Evolutionary conservation across 192 early-diverging fungal species (phyloP).

Genomic region (Borealophlyctis nickersoniae): DNA sequence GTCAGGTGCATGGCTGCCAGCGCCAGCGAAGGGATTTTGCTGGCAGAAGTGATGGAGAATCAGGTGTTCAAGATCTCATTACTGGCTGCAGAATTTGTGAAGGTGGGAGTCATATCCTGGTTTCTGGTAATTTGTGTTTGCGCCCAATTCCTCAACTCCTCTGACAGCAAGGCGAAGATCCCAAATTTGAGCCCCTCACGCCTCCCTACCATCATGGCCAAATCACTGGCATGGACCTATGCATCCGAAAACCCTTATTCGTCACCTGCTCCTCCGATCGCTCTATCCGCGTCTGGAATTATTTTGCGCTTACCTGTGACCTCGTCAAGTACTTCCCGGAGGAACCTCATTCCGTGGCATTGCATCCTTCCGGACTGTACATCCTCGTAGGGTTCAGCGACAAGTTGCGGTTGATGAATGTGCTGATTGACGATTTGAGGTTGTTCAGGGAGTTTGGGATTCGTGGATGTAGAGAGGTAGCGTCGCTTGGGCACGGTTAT

Average conservation of each 20-base stretch:
- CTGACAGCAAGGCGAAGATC: slow-evolving; percentile 32
- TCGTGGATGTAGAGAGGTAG: slow-evolving; percentile 53
- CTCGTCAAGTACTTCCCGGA: slow-evolving; percentile 52
- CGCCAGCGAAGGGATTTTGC: slow-evolving; percentile 39
- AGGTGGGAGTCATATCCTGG: slow-evolving; percentile 12
- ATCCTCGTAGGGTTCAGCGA: slow-evolving; percentile 55
- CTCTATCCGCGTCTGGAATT: slow-evolving; percentile 58
- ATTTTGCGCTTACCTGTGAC: slow-evolving; percentile 46
- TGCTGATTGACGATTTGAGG: slow-evolving; percentile 57
- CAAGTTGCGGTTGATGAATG: slow-evolving; percentile 54
- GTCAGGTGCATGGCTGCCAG: slow-evolving; percentile 39
- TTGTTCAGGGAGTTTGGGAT: slow-evolving; percentile 51
- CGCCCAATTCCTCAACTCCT: background rate
- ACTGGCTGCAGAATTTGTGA: slow-evolving; percentile 21
- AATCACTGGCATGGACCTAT: slow-evolving; percentile 49
- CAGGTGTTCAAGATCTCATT: slow-evolving; percentile 33
- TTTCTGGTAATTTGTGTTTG: background rate
- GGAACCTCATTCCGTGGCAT: slow-evolving; percentile 45
- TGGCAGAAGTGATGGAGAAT: slow-evolving; percentile 31
- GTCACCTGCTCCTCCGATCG: slow-evolving; percentile 47
- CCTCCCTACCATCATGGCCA: slow-evolving; percentile 49
- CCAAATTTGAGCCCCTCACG: slow-evolving; percentile 29
- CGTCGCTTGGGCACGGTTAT: background rate
- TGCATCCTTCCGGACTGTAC: slow-evolving; percentile 59
- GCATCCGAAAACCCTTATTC: slow-evolving; percentile 52